Evolutionary conservation across 2,329 filamentous ascomycete genomes (phyloP).

Genomic region (Dryadomyces quercivorus): DNA sequence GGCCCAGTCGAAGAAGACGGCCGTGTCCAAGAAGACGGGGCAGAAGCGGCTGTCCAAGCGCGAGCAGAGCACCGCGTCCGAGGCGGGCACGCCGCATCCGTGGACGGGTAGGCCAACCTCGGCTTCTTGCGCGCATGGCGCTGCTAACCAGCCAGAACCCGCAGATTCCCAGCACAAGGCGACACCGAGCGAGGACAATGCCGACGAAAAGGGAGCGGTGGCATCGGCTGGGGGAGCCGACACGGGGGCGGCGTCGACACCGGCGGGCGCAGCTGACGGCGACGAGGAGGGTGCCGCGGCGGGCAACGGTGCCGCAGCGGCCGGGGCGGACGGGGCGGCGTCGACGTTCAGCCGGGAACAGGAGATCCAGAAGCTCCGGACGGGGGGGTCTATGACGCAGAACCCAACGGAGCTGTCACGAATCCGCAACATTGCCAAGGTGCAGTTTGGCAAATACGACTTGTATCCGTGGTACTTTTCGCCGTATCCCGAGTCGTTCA

Average conservation of each 20-base stretch:
- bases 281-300: conserved; percentile 34
- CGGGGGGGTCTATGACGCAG: conserved; percentile 95
- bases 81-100: conserved; percentile 38
- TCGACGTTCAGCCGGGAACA: conserved; percentile 62
- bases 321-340: conserved; percentile 15
- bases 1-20: conserved; percentile 37
- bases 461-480: conserved; percentile 99
- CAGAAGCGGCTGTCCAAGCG: conserved; percentile 42
- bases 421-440: conserved; percentile 84
- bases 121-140: neutral
- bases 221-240: conserved; percentile 10
- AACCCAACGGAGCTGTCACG: conserved; percentile 94
- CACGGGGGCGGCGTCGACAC: conserved; percentile 3
- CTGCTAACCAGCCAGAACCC: conserved; percentile 23
- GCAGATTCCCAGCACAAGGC: conserved; percentile 32
- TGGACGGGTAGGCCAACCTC: conserved; percentile 26
- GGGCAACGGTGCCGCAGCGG: conserved; percentile 21
- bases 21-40: conserved; percentile 39
- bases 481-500: conserved; percentile 83
- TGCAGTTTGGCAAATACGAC: conserved; percentile 87
- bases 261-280: conserved; percentile 27
- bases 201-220: conserved; percentile 25
- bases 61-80: conserved; percentile 41
- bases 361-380: conserved; percentile 92
- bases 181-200: conserved; percentile 26